Base-by-base conservation (phyloP, 805 yeast species). In the Saccharomycopsis sp. region DNA sequence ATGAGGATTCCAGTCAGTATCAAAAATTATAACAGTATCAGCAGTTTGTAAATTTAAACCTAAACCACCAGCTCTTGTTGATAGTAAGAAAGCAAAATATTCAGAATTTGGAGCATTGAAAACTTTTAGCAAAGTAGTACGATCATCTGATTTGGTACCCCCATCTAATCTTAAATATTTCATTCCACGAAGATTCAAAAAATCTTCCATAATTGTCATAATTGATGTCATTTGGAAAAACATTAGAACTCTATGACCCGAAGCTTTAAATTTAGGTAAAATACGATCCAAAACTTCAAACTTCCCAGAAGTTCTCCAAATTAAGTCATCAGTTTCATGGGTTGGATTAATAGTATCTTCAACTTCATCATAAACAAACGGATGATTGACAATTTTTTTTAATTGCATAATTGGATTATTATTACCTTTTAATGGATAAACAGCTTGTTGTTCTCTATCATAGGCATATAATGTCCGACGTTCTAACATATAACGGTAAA, bases 1-100 rank as follows among this genome's bases (percentile, higher is more conserved):
- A 62, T 83, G 94, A 6, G 94, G 94, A 55, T 83, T 83, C 94
- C 94, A 83, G 63, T 83, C 94, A 13, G 89, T 80, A 58, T 83
- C 94, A 56, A 82, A 83, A 48, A 83, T 83, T 48, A 83, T 76
- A 44, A 83, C 94, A 0, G 94, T 83, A 56, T 83, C 94, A 3
- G 94, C 94, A 20, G 88, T 81, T 63, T 83, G 94, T 57, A 83
- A 72, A 59, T 83, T 83, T 53, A 83, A 69, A 55, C 94, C 94
- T 52, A 83, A 71, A 49, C 94, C 94, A 70, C 94, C 94, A 39
- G 94, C 94, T 67, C 94, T 76, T 0, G 94, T 83, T 1, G 89
- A 80, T 45, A 83, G 63, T 44, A 83, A 62, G 65, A 83, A 83
- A 48, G 85, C 78, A 60, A 83, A 83, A 54, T 79, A 81, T 3